Evolutionary conservation across 2,329 filamentous ascomycete species (phyloP).

Genomic region (Botryotinia convoluta): DNA sequence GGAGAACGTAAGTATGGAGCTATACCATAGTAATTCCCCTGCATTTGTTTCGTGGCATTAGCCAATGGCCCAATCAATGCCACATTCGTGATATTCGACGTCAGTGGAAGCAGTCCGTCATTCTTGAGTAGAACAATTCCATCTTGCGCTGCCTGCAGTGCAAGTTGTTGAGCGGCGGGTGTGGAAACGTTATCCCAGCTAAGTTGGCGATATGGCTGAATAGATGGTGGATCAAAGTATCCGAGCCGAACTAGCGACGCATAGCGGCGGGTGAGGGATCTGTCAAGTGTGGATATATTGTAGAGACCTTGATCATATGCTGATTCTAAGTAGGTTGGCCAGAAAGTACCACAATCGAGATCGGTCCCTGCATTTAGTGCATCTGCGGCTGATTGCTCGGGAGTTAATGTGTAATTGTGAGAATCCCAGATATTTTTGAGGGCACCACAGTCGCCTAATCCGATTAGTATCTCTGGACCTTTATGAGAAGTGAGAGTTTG

Average conservation of each 20-base stretch:
- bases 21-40: conserved; percentile 30
- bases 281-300: conserved; percentile 47
- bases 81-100: conserved; percentile 18
- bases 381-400: conserved; percentile 24
- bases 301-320: conserved; percentile 41
- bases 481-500: fast-evolving
- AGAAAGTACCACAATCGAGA: conserved; percentile 30
- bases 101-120: conserved; percentile 29
- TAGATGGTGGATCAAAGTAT: conserved; percentile 52
- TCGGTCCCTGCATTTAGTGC: conserved; percentile 29
- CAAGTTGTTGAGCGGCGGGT: conserved; percentile 24
- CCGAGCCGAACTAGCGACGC: conserved; percentile 53
- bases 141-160: conserved; percentile 29
- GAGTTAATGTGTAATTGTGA: conserved; percentile 40
- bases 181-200: conserved; percentile 44
- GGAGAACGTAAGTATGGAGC: conserved; percentile 29
- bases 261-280: conserved; percentile 51
- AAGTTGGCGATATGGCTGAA: conserved; percentile 50
- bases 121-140: conserved; percentile 34
- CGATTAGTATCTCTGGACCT: not conserved
- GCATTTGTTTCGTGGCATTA: conserved; percentile 31
- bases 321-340: conserved; percentile 20
- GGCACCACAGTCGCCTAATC: conserved; percentile 48
- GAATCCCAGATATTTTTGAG: conserved; percentile 51
- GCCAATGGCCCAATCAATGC: conserved; percentile 31